Evolutionary conservation across 225 moss, liverwort and hornwort genomes (phyloP), one percentile per base, ranked within the genome.

Genomic region (Neckera pumila): DNA sequence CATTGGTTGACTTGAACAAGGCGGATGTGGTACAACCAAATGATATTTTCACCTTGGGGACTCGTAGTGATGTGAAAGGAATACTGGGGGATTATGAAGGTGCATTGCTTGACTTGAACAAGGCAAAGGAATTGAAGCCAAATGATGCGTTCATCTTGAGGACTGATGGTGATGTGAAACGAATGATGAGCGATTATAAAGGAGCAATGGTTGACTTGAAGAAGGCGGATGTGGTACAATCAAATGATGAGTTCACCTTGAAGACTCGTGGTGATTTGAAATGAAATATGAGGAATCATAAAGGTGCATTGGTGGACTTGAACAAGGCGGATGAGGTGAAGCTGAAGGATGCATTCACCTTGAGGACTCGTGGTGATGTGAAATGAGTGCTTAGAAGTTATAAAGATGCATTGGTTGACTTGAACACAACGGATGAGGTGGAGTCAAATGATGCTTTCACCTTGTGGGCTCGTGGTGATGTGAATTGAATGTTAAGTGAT

Each of bases 161-260:
- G 1, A 17, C 4, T 17, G 5, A 17, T 64, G 33, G 64, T 17
- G 8, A 0, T 5, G 17, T 64, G 5, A 64, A 64, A 64, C 9
- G 1, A 17, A 9, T 33, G 17, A 4, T 64, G 3, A 17, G 10
- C 0, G 9, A 33, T 64, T 64, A 17, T 64, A 5, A 10, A 34
- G 64, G 65, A 18, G 65, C 34, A 18, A 10, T 65, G 18, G 18
- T 65, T 18, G 34, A 65, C 10, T 19, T 65, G 34, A 65, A 19
- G 0, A 34, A 34, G 0, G 65, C 18, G 0, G 4, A 65, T 34
- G 34, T 34, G 0, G 10, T 65, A 5, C 5, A 65, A 7, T 5
- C 18, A 10, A 5, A 65, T 19, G 7, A 34, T 34, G 31, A 8
- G 0, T 63, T 31, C 8, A 63, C 8, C 3, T 31, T 63, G 16